Evolutionary conservation across 345 rosid species (phyloP).

Genomic region (Capsella bursapastoris): DNA sequence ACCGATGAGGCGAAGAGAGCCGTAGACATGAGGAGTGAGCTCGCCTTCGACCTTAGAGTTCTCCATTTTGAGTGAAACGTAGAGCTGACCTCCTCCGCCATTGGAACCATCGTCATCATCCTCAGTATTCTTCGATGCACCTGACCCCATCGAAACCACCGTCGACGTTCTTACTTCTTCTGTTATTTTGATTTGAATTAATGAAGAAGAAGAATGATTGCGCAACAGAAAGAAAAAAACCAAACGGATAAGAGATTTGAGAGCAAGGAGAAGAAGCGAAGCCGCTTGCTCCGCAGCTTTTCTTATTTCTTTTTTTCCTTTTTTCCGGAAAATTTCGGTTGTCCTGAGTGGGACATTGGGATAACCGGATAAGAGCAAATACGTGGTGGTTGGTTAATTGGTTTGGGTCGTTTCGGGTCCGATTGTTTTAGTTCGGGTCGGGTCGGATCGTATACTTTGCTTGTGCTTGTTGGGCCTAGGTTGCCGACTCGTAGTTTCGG

Average conservation of each 20-base stretch:
- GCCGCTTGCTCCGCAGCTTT: conserved; percentile 22
- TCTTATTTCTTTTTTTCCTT: background rate
- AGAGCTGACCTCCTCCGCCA: conserved; percentile 85
- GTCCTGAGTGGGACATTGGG: conserved; percentile 33
- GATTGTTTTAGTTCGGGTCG: background rate
- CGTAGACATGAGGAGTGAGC: conserved; percentile 91
- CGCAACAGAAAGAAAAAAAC: background rate
- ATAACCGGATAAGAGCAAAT: conserved; percentile 49
- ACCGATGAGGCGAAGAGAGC: conserved; percentile 89
- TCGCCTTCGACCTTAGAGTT: conserved; percentile 76
- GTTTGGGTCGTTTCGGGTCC: background rate
- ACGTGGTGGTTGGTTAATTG: conserved; percentile 39
- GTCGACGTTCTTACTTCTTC: background rate
- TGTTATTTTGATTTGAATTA: conserved; percentile 15
- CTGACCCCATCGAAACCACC: conserved; percentile 70
- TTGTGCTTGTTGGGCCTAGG: conserved; percentile 13
- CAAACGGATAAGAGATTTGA: conserved; percentile 47
- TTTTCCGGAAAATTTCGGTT: conserved; percentile 13
- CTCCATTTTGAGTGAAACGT: conserved; percentile 89
- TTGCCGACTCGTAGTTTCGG: background rate
- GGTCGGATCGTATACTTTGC: background rate
- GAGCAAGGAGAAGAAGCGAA: conserved; percentile 41
- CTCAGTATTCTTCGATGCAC: conserved; percentile 66
- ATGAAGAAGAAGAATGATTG: conserved; percentile 1
- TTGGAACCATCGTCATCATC: conserved; percentile 66